Evolutionary conservation across 2,329 filamentous ascomycete species (phyloP).

Genomic region (Trichoderma gracile): DNA sequence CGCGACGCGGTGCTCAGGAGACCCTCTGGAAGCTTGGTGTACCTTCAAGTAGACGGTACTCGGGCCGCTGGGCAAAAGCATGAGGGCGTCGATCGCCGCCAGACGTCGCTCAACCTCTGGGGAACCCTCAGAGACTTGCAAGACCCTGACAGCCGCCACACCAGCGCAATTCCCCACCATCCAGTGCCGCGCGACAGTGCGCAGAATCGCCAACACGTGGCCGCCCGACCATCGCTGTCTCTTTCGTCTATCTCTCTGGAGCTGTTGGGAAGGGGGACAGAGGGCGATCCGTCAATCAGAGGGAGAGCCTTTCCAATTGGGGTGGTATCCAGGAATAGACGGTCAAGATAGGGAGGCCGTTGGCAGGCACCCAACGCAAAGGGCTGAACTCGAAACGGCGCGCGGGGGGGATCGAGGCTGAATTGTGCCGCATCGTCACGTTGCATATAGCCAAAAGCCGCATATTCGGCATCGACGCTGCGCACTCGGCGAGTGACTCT

Average conservation of each 20-base stretch:
- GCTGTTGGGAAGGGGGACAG: background rate
- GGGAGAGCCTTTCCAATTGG: background rate
- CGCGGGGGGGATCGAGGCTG: background rate
- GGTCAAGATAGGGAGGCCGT: background rate
- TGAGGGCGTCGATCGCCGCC: background rate
- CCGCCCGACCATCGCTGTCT: background rate
- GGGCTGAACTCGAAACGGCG: background rate
- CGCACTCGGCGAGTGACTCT: too few relatives aligned
- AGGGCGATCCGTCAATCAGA: background rate
- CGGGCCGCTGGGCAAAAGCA: background rate
- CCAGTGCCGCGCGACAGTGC: constrained; percentile 20
- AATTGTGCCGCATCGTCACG: background rate
- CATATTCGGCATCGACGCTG: too few relatives aligned
- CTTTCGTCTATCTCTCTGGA: background rate
- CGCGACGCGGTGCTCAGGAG: background rate
- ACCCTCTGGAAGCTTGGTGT: background rate
- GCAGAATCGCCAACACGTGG: background rate
- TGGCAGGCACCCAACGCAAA: background rate
- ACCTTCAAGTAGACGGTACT: constrained; percentile 8
- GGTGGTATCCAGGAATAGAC: constrained; percentile 5
- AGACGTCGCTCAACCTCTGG: constrained; percentile 20
- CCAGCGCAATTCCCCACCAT: constrained; percentile 19
- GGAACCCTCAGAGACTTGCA: background rate
- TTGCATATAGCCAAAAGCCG: too few relatives aligned
- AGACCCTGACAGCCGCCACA: constrained; percentile 20